Evolutionary conservation across 176 grass and related monocot species (phyloP).

Genomic region (Secale cereale): DNA sequence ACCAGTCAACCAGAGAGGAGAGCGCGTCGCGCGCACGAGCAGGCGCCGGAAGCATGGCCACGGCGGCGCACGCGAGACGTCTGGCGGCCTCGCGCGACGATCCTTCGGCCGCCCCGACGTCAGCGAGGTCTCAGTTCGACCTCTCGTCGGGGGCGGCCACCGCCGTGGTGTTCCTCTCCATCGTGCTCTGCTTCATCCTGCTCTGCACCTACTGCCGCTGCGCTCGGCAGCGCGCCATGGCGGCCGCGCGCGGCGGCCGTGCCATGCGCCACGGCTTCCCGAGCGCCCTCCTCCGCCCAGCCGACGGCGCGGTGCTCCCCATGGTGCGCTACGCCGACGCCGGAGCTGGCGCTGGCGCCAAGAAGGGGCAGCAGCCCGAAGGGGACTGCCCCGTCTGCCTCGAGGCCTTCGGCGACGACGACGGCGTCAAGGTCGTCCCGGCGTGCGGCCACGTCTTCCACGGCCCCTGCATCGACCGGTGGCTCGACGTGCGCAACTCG

Average conservation of each 20-base stretch:
- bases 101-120: neutral
- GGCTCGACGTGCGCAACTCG: conserved; percentile 55
- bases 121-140: conserved; percentile 34
- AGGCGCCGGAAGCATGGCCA: conserved; percentile 5
- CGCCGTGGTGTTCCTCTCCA: conserved; percentile 54
- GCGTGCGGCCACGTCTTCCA: conserved; percentile 68
- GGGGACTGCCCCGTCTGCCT: conserved; percentile 69
- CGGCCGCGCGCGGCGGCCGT: conserved; percentile 23
- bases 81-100: conserved; percentile 1
- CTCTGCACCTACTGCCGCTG: conserved; percentile 69
- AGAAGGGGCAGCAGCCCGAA: conserved; percentile 22
- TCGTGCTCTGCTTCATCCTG: conserved; percentile 55
- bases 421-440: conserved; percentile 65
- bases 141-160: conserved; percentile 41
- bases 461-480: conserved; percentile 62
- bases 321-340: conserved; percentile 22
- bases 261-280: conserved; percentile 36
- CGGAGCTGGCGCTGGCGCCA: neutral
- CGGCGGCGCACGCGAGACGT: conserved; percentile 25
- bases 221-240: conserved; percentile 40
- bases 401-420: conserved; percentile 43
- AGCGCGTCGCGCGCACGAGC: neutral
- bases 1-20: conserved; percentile 7
- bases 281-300: neutral
- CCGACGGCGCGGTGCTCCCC: conserved; percentile 27